Conservation (phyloP, 225 moss, liverwort and hornwort genomes). For the Antitrichia curtipendula region DNA sequence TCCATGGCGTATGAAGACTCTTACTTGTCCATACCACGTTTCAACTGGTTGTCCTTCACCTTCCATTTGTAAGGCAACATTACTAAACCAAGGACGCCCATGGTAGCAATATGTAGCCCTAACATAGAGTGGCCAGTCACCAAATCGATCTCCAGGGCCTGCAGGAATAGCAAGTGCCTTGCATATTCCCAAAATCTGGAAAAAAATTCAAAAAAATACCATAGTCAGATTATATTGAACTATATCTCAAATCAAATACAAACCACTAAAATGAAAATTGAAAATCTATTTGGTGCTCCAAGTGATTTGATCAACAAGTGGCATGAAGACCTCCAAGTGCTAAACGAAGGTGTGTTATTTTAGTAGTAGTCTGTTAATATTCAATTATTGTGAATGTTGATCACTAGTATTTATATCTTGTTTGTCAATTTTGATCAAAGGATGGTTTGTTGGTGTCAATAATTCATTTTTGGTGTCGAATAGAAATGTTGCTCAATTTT, state of each 20-base stretch:
- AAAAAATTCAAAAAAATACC: background rate
- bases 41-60: background rate
- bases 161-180: background rate
- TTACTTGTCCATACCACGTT: background rate
- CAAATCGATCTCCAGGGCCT: background rate
- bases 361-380: fast-evolving
- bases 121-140: background rate
- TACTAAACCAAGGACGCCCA: background rate
- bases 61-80: background rate
- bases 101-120: background rate
- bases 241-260: background rate
- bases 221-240: background rate
- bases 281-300: background rate
- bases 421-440: background rate
- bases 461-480: background rate
- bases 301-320: background rate
- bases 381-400: background rate
- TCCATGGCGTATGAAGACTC: background rate
- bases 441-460: background rate
- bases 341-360: fast-evolving
- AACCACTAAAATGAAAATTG: background rate
- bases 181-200: background rate
- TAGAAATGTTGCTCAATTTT: background rate
- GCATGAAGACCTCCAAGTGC: background rate
- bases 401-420: background rate